Base-by-base conservation (phyloP, 495 filamentous ascomycete species). In the Neurospora africana region DNA sequence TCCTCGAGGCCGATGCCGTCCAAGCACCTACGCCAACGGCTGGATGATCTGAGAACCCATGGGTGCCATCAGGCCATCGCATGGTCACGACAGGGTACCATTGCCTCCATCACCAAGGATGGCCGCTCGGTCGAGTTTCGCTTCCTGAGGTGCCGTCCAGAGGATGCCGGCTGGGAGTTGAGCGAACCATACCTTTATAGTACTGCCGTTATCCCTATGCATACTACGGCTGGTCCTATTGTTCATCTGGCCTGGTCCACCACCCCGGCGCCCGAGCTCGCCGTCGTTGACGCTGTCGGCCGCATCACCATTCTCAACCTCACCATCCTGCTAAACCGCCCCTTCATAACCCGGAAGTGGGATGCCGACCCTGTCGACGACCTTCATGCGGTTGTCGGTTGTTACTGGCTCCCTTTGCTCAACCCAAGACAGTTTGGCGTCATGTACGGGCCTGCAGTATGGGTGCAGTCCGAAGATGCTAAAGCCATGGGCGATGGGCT, bases 71-170 rank as follows among this genome's bases (percentile, higher is more conserved):
- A 95, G 92, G 90, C 87, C 73, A 87, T 98, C 70, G 90, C 91
- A 68, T 98, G 96, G 96, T 97, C 95, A 21, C 92, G 90, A 71
- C 84, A 89, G 77, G 95, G 95, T 71, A 93, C 89, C 76, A 92
- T 98, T 79, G 95, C 95, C 37, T 90, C 90, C 71, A 91, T 98
- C 75, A 87, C 89, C 30, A 80, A 86, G n/a, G 88, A 92, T 79
- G 90, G 91, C 30, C 85, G 85, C 30, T 84, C 83, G 7, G 83
- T 98, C 38, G 87, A 90, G 72, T 82, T 96, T 15, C 88, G 90
- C 68, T 89, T 92, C 79, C 84, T 98, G 10, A 85, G 87, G 35
- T 91, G 90, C 74, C 86, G 88, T 72, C 86, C 89, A 1, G 84
- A 89, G 17, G 88, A 91, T 82, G 92, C 92, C 0, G 85, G 84